A percentile compares a stretch with the other conserved stretches of the same genome.
phyloP scores from a whole-genome alignment of 257 asterid genomes.

The Fraxinus americana region DNA sequence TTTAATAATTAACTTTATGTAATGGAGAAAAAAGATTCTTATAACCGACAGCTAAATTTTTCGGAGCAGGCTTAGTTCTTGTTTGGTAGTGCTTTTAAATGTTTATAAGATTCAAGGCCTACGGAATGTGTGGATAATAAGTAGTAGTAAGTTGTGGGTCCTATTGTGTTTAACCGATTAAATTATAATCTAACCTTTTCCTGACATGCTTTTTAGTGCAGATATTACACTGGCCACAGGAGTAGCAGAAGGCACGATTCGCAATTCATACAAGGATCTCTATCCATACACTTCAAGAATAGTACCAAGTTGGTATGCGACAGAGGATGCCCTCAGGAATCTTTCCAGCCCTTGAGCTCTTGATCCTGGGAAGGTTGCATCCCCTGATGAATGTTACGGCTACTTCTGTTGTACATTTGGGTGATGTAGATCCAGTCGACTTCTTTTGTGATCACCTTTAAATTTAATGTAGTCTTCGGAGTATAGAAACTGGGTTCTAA shows the following conservation, averaged over 20 bases:
- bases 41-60: background rate
- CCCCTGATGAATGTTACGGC: background rate
- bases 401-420: background rate
- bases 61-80: background rate
- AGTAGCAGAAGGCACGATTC: conserved; percentile 72
- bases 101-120: too few species aligned
- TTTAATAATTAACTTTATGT: background rate
- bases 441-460: background rate
- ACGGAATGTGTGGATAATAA: too few species aligned
- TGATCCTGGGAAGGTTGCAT: background rate
- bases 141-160: too few species aligned
- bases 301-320: conserved; percentile 61
- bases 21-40: background rate
- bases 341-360: conserved; percentile 49
- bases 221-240: conserved; percentile 64
- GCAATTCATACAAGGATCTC: conserved; percentile 56
- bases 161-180: too few species aligned
- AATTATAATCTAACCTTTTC: too few species aligned
- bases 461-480: too few species aligned
- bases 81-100: too few species aligned
- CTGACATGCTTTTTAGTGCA: conserved; percentile 14
- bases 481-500: background rate
- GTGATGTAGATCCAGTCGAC: background rate
- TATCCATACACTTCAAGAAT: conserved; percentile 48
- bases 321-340: conserved; percentile 49